A percentile compares a stretch with the other conserved stretches of the same genome.
These are phyloP conservation scores for Lumnitzera littorea DNA, from an alignment of 345 rosid genomes.

Conservation along the genomic window DNA sequence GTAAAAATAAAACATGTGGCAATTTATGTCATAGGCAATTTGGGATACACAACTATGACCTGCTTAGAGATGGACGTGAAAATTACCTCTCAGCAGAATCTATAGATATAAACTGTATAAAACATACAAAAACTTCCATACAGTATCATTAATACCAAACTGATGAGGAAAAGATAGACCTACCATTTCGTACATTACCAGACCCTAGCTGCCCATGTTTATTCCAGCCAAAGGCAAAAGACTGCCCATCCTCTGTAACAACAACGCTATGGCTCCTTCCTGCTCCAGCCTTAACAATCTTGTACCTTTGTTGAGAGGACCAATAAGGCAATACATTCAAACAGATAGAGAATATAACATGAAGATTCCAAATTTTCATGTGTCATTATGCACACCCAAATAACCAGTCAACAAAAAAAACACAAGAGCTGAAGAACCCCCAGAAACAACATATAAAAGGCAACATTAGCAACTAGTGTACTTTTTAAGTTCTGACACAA, in stretches of 20 bases:
- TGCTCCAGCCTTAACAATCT: constrained; percentile 58
- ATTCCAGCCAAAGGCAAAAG: constrained; percentile 94
- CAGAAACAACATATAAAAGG: not conserved
- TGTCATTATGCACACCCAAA: constrained; percentile 1
- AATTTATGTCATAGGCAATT: too few species aligned
- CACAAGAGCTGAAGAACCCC: not conserved
- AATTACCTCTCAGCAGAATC: too few species aligned
- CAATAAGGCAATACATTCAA: constrained; percentile 1
- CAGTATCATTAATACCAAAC: not conserved
- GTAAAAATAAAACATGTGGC: too few species aligned
- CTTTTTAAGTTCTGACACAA: constrained; percentile 89
- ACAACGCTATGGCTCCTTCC: constrained; percentile 84
- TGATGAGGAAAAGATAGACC: constrained; percentile 5
- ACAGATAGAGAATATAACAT: constrained; percentile 1
- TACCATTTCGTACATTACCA: constrained; percentile 76
- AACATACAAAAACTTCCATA: not conserved
- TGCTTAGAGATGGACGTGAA: too few species aligned
- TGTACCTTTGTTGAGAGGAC: constrained; percentile 42
- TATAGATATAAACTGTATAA: not conserved
- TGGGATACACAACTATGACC: too few species aligned
- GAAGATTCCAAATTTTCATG: constrained; percentile 1
- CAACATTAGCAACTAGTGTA: constrained; percentile 20
- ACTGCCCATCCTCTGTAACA: constrained; percentile 68
- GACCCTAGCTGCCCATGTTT: constrained; percentile 93
- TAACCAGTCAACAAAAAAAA: not conserved